Evolutionary conservation across 768 basidiomycete genomes (phyloP), one percentile per base, ranked within the genome.

Genomic region (Lyophyllum semitale): DNA sequence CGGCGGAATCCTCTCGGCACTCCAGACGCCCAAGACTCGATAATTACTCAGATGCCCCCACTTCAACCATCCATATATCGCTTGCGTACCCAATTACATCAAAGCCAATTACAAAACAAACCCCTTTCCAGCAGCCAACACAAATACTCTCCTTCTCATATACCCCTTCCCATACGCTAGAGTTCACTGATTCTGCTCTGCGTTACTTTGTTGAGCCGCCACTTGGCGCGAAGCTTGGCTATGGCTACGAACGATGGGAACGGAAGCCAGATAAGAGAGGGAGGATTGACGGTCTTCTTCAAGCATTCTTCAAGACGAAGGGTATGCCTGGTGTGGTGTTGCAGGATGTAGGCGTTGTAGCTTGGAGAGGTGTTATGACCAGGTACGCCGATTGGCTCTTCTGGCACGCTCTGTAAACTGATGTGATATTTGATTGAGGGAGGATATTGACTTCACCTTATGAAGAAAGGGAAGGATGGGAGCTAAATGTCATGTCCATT

Each of bases 311-410:
- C 47, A 77, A 74, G 48, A 72, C 76, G 54, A 77, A 76, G 51
- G 69, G 66, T 56, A 63, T 25, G 23, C 41, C 59, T 9, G 40
- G 25, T 6, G 44, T 54, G 9, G 35, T 40, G 17, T 47, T 60
- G 47, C 74, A 72, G 23, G 82, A 81, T 51, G 75, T 88, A 25
- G 80, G 77, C 1, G 79, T 88, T 26, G 76, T 90, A 48, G 74
- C 80, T 9, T 95, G 92, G 92, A 77, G 92, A 63, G 92, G 92
- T 11, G 80, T 93, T 49, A 84, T 93, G 78, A 93, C 93, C 56
- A 93, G 86, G 89, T 92, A 59, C 58, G 74, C 69, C 13, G 43
- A 48, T 27, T 42, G 38, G 42, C 46, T 35, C 48, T 50, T 26
- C 40, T 38, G 42, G 9, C 27, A 30, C 20, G 29, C 37, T 32